Percentiles rank a stretch among this genome's conserved stretches.
Evolutionary conservation across 1,284 basidiomycete species (phyloP).

Genomic region (Porphyrellus sp.): DNA sequence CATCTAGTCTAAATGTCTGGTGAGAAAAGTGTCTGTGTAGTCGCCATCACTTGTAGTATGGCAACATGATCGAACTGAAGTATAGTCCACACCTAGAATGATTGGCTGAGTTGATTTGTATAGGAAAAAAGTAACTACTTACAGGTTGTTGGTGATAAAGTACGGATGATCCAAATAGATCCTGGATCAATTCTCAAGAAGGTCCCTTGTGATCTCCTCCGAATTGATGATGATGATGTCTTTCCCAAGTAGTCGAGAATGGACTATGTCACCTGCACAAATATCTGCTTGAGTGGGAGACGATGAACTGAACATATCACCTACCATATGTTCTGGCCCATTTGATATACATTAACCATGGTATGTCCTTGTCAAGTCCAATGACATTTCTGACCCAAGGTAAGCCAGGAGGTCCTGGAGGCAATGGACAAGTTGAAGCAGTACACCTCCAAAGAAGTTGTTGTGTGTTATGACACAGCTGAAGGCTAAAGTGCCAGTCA

Average conservation of each 20-base stretch:
- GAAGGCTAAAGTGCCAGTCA: no score
- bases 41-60: slow-evolving; percentile 34
- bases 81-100: slow-evolving; percentile 36
- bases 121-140: neutral
- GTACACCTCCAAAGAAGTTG: no score
- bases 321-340: slow-evolving; percentile 7
- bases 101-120: neutral
- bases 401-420: neutral
- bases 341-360: slow-evolving; percentile 2
- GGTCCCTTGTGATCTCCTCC: slow-evolving; percentile 2
- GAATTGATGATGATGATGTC: slow-evolving; percentile 12
- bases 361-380: neutral
- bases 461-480: no score
- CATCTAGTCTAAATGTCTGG: no score
- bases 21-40: no score
- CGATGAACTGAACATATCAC: neutral
- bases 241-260: slow-evolving; percentile 2
- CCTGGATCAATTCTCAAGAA: slow-evolving; percentile 2
- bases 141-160: slow-evolving; percentile 1
- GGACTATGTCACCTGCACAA: slow-evolving; percentile 3
- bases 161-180: slow-evolving; percentile 9
- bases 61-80: slow-evolving; percentile 33
- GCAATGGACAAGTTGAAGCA: neutral
- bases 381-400: slow-evolving; percentile 6
- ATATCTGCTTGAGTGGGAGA: neutral